Evolutionary conservation across 345 rosid species (phyloP), one percentile per base, ranked within the genome.

Genomic region (Sisymbrium altissimum): DNA sequence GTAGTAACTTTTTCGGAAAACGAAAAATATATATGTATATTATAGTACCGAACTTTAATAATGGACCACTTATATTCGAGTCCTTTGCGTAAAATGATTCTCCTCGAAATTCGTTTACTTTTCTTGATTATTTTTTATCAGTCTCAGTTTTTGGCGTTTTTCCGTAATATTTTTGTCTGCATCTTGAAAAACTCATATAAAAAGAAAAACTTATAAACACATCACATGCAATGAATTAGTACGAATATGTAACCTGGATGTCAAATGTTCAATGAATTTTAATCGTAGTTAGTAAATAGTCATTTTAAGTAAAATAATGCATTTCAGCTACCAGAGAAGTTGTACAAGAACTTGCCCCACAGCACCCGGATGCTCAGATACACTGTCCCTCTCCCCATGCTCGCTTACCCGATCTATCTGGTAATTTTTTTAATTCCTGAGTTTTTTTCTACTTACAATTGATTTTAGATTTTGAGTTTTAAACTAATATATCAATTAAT

Each of bases 321-420:
- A 4, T 7, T 63, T 32, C 84, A 89, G 96, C 38, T 89, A 66
- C 81, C 96, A 38, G 93, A 89, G 78, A 83, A 81, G 54, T 13
- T 82, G 8, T 87, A 86, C 78, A 85, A 71, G 70, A 78, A 61
- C 4, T 69, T 90, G 59, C 70, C 76, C 35, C 60, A 66, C 4
- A 77, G 56, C 3, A 83, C 88, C 3, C 62, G 78, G 53, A 71
- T 75, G 78, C 65, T 89, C 44, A 84, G 93, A 80, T 89, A 81
- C 84, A 77, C 87, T 9, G 58, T 86, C 12, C 96, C 96, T 56
- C 73, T 86, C 35, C 91, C 91, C 6, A 53, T 89, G 76, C 76
- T 89, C 48, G 96, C 93, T 56, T 90, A 84, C 64, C 93, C 96
- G 55, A 2, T 80, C 6, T 90, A 88, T 75, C 75, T 90, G 87